Evolutionary conservation across 2,329 filamentous ascomycete species (phyloP).

Genomic region (Domatiomyces catenatus): DNA sequence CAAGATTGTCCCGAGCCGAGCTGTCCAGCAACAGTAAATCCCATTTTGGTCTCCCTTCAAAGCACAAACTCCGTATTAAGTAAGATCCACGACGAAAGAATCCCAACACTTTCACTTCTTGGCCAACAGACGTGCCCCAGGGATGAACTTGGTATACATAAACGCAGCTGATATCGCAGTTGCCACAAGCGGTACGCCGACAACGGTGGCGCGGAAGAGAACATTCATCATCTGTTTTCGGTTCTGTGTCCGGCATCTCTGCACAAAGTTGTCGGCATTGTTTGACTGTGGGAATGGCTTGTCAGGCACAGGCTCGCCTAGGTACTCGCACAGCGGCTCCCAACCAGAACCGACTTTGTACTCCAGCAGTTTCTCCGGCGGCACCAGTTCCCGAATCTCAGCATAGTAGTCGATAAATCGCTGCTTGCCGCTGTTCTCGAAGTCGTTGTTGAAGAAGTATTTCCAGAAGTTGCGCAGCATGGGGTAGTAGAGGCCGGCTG

Average conservation of each 20-base stretch:
- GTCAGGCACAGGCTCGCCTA: constrained; percentile 36
- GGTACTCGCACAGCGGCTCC: constrained; percentile 40
- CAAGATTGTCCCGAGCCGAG: neutral
- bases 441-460: constrained; percentile 53
- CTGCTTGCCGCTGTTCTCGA: constrained; percentile 48
- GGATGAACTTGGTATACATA: constrained; percentile 26
- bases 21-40: neutral
- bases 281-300: constrained; percentile 36
- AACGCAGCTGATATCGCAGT: constrained; percentile 27
- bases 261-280: constrained; percentile 40
- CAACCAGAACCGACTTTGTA: constrained; percentile 41
- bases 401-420: constrained; percentile 44
- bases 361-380: constrained; percentile 37
- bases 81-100: neutral
- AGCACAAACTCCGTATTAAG: neutral
- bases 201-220: constrained; percentile 35
- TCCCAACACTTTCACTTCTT: neutral
- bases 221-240: constrained; percentile 42
- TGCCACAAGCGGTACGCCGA: constrained; percentile 33
- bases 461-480: constrained; percentile 57
- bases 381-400: constrained; percentile 34
- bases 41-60: neutral
- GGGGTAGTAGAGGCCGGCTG: constrained; percentile 51
- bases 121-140: neutral
- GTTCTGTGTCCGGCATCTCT: constrained; percentile 38